Base-by-base conservation (phyloP, 441 rosid genomes). In the Euphorbia corollata region DNA sequence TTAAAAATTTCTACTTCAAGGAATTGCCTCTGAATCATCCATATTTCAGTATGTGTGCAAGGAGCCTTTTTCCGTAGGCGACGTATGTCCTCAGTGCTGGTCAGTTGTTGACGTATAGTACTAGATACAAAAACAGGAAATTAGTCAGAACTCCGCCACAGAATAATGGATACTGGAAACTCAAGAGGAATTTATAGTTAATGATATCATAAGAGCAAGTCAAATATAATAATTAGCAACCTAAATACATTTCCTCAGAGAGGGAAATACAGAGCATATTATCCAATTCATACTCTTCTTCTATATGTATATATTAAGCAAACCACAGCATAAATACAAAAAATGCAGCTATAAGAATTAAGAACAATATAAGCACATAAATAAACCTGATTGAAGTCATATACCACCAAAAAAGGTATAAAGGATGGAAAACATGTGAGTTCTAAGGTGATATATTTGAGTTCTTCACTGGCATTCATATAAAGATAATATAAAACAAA, bases 21-120 rank as follows among this genome's bases (percentile, higher is more conserved):
- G 74, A 82, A 86, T 71, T 83, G 96, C 69, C 96, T 85, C 79
- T 82, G 88, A 73, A 95, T 85, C 85, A 83, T 85, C 74, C 85
- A 70, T 79, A 92, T 90, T 81, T 95, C 99, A 63, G 89, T 71
- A 68, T 78, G 74, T 66, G 98, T 95, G 79, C 99, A 95, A 64
- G 99, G 99, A 19, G 99, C 98, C 75, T 95, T 95, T 81, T 90
- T 95, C 20, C 99, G 89, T 68, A 83, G 73, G 51, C 99, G 97
- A 20, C 97, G 98, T 77, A 92, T 83, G 75, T 86, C 95, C 76
- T 90, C 97, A 59, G 98, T 90, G 79, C 78, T 85, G 58, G 84
- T 87, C 82, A 95, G 72, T 59, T 95, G 99, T 73, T 84, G 86
- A 38, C 97, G 97, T 78, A 95, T 92, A 30, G 83, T 76, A 79